These are phyloP conservation scores for Peniophora sp. DNA, from an alignment of 1,284 basidiomycete genomes.

Conservation along the genomic window DNA sequence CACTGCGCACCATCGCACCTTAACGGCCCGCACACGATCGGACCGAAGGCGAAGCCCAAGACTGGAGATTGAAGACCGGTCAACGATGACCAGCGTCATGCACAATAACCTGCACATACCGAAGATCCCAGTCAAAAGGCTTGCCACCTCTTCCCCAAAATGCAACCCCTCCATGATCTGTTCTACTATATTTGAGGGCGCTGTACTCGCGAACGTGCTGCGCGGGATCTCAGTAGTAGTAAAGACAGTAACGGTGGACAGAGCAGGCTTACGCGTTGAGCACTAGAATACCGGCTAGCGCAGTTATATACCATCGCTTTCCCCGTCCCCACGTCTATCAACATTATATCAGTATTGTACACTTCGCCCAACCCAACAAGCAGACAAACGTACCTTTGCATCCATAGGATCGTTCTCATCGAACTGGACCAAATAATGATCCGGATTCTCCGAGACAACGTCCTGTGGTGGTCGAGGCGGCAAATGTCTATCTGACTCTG, in stretches of 20 bases:
- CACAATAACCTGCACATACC: background rate
- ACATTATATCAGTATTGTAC: background rate
- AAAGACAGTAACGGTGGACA: background rate
- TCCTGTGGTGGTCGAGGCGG: too few species aligned
- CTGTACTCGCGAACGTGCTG: background rate
- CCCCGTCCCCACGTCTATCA: slow-evolving; percentile 47
- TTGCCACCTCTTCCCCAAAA: background rate
- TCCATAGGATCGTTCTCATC: slow-evolving; percentile 30
- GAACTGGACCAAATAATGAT: slow-evolving; percentile 32
- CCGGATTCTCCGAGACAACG: slow-evolving; percentile 15
- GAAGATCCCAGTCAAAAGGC: background rate
- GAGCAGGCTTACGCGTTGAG: slow-evolving; percentile 54
- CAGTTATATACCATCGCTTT: slow-evolving; percentile 61
- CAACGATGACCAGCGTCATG: background rate
- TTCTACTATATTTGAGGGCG: background rate
- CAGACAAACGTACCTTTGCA: slow-evolving; percentile 26
- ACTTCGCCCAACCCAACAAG: too few species aligned
- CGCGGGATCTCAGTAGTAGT: background rate
- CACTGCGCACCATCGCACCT: slow-evolving; percentile 47
- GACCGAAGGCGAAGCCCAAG: background rate
- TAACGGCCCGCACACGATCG: slow-evolving; percentile 44
- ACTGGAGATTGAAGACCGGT: background rate
- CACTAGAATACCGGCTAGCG: slow-evolving; percentile 51
- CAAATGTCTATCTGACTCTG: too few species aligned
- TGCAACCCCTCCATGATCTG: background rate